Evolutionary conservation across 129 eudicot genomes (phyloP), one percentile per base, ranked within the genome.

Genomic region (Mikania micrantha): DNA sequence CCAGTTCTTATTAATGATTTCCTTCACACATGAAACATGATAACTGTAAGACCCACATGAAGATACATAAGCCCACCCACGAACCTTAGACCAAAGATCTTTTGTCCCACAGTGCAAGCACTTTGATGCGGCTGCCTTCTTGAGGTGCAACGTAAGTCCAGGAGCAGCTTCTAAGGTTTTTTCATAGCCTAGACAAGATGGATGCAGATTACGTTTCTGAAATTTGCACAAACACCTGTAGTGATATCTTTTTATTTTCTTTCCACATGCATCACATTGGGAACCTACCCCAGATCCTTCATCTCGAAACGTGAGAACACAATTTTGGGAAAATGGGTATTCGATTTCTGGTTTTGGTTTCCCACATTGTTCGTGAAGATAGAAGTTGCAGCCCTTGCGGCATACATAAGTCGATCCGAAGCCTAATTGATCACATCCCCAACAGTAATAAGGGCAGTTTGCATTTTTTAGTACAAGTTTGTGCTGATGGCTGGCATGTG

Each of bases 61-160:
- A 12, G 71, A 73, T 11, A 73, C 71, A 64, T 73, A 73, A 50
- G 71, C 71, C 78, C 78, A 73, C 21, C 78, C 78, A 10, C 53
- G 63, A 16, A 73, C 78, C 34, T 52, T 41, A 11, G 58, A 41
- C 48, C 47, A 29, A 17, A 59, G 67, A 58, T 64, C 22, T 66
- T 50, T 74, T 19, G 62, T 49, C 25, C 53, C 25, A 63, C 78
- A 74, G 42, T 74, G 78, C 72, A 74, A 64, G 12, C 78, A 74
- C 15, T 60, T 74, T 27, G 78, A n/a, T 1, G 54, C 22, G 1
- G 70, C 69, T 27, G 11, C 38, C 64, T 64, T 53, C 16, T 36
- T 9, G 3, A 52, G 78, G n/a, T 41, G 9, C 66, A 74, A 4
- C 19, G 54, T 64, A 17, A 61, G 53, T 2, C 78, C 78, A 24